These are phyloP conservation scores for Botryotinia globosa DNA, from an alignment of 2,329 filamentous ascomycete species.

Conservation along the genomic window DNA sequence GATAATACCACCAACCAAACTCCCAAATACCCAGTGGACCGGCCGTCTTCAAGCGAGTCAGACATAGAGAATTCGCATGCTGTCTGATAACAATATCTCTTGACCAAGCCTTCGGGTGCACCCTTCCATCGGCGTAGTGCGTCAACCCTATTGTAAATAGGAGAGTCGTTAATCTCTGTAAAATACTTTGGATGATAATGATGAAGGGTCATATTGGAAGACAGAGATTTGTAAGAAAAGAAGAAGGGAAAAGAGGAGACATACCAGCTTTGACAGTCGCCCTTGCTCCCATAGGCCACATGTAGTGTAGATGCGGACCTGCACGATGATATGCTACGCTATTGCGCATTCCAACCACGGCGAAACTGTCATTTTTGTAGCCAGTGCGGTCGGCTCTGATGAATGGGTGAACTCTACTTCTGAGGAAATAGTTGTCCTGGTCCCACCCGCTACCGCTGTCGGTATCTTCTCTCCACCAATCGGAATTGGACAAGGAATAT, in stretches of 20 bases:
- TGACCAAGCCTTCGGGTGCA: neutral
- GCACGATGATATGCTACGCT: neutral
- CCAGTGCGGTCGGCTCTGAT: neutral
- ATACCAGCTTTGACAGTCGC: neutral
- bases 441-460: neutral
- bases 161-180: neutral
- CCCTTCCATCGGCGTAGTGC: neutral
- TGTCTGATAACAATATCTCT: neutral
- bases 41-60: neutral
- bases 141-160: neutral
- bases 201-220: too few species aligned
- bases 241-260: neutral
- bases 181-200: neutral
- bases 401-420: constrained; percentile 8
- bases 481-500: neutral
- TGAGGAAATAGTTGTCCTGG: constrained; percentile 15
- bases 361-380: neutral
- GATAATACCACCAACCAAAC: neutral
- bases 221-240: too few species aligned
- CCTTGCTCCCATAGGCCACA: neutral
- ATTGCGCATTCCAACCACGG: neutral
- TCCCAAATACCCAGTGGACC: neutral
- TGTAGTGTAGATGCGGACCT: neutral
- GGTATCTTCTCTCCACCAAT: constrained; percentile 3
- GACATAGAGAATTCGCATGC: neutral